Evolutionary conservation across 257 asterid species (phyloP), one percentile per base, ranked within the genome.

Genomic region (Fraxinus pennsylvanica): DNA sequence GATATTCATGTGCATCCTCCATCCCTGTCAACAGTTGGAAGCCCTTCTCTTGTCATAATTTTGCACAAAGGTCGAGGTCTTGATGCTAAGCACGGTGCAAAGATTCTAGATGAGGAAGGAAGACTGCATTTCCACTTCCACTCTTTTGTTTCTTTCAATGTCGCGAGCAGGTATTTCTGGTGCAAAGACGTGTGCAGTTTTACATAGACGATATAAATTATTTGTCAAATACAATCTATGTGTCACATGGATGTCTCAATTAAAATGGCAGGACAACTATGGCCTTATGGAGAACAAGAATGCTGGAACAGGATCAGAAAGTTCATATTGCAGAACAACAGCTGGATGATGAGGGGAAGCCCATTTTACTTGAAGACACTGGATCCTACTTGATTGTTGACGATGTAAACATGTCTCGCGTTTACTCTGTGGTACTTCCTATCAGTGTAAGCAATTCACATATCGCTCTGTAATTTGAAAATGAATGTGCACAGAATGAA

Each of bases 231-330:
- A 52, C 0, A 6, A 52, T 54, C 7, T 74, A 21, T 19, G n/a
- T 19, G 12, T 19, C 22, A 67, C 39, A 21, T 41, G 27, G 79
- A 36, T 35, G 71, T 75, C 77, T 22, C 36, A 14, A 41, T 71
- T 75, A 71, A 77, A 45, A 29, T 84, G 79, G 39, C 86, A 95
- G 99, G 94, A 95, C 97, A 17, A 84, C 90, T 54, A 86, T 76
- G 89, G 96, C 96, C 10, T 82, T 95, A 84, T 95, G 98, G 99
- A 89, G 92, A 85, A 87, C 97, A 76, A 88, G 97, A 84, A 85
- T 86, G 25, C 71, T 86, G 22, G 91, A 85, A 50, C 90, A 82
- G 0, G 94, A 87, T 78, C 92, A 91, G 85, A 87, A 84, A 83
- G 92, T 87, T 19, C 78, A 70, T 77, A 81, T 87, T 43, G 89